Percentiles rank a stretch among this genome's conserved stretches.
Conservation (phyloP, 495 filamentous ascomycete species). For the Massariosphaeria phaeospora region DNA sequence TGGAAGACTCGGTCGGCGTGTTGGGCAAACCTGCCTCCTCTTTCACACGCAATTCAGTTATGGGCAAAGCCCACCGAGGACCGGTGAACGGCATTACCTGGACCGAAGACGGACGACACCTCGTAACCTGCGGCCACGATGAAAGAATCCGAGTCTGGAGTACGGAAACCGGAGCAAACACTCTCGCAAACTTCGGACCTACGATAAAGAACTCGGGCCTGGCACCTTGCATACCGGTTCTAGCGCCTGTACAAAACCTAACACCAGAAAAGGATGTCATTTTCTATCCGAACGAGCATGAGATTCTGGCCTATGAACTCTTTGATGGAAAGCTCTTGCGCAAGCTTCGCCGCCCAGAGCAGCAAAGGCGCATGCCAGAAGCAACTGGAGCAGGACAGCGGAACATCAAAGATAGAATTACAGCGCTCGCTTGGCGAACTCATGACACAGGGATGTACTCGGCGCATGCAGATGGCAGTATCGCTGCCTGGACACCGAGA, state of each 20-base stretch:
- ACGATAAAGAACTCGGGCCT: conserved; percentile 66
- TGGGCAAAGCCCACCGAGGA: conserved; percentile 65
- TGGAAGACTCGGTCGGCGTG: conserved; percentile 70
- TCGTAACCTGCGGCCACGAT: conserved; percentile 79
- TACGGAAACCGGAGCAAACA: conserved; percentile 71
- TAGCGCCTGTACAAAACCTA: conserved; percentile 52
- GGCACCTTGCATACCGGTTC: conserved; percentile 56
- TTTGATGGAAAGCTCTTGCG: conserved; percentile 69
- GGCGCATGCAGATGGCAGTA: conserved; percentile 55
- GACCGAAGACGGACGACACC: conserved; percentile 67
- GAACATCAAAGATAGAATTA: conserved; percentile 55
- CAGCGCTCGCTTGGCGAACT: conserved; percentile 66
- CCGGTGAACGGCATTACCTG: conserved; percentile 78
- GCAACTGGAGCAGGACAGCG: conserved; percentile 35
- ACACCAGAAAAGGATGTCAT: conserved; percentile 56
- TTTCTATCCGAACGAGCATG: conserved; percentile 70
- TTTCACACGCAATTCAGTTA: conserved; percentile 45
- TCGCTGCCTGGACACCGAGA: conserved; percentile 54
- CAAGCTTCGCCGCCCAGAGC: conserved; percentile 58
- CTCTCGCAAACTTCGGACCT: conserved; percentile 75
- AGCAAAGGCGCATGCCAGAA: conserved; percentile 38
- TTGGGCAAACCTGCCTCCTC: conserved; percentile 46
- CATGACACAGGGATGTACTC: conserved; percentile 52
- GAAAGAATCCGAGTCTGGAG: conserved; percentile 80
- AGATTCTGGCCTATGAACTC: conserved; percentile 71